These are phyloP conservation scores for Coccomyxa sp. DNA, from an alignment of 139 green algal genomes.

Conservation along the genomic window DNA sequence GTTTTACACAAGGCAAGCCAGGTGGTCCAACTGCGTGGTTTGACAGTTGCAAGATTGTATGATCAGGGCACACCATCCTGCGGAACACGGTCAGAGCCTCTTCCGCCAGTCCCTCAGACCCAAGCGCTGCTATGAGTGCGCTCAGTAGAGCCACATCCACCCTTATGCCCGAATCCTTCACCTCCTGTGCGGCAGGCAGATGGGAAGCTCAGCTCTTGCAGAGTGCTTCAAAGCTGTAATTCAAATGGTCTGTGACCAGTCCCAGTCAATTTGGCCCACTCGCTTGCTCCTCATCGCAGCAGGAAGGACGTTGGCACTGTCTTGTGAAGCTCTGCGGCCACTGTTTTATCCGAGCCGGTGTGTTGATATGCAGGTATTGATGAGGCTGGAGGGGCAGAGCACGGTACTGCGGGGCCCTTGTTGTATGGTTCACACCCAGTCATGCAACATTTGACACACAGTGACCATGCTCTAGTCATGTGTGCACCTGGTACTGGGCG, in stretches of 20 bases:
- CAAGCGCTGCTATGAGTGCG: not conserved
- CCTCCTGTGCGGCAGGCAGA: not conserved
- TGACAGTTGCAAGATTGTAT: not conserved
- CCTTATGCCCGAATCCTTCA: conserved; percentile 34
- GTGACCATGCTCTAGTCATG: too few relatives aligned
- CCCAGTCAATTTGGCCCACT: too few relatives aligned
- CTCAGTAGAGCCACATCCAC: not conserved
- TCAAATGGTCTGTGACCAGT: too few relatives aligned
- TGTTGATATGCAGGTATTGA: too few relatives aligned
- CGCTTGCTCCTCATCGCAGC: not conserved
- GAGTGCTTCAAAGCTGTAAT: not conserved
- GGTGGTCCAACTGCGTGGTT: not conserved
- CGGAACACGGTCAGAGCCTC: conserved; percentile 40
- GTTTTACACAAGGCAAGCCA: too few relatives aligned
- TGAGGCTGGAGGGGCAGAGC: too few relatives aligned
- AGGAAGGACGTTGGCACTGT: conserved; percentile 1
- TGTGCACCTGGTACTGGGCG: conserved; percentile 1
- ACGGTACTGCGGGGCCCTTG: too few relatives aligned
- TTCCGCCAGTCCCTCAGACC: conserved; percentile 22
- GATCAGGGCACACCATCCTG: conserved; percentile 14
- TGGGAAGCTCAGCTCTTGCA: not conserved
- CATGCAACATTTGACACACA: too few relatives aligned
- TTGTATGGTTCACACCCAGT: too few relatives aligned
- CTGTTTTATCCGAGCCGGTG: not conserved
- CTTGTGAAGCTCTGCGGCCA: conserved; percentile 14